Conservation (phyloP, 2,329 filamentous ascomycete species). For the Leptographium wingfieldii region DNA sequence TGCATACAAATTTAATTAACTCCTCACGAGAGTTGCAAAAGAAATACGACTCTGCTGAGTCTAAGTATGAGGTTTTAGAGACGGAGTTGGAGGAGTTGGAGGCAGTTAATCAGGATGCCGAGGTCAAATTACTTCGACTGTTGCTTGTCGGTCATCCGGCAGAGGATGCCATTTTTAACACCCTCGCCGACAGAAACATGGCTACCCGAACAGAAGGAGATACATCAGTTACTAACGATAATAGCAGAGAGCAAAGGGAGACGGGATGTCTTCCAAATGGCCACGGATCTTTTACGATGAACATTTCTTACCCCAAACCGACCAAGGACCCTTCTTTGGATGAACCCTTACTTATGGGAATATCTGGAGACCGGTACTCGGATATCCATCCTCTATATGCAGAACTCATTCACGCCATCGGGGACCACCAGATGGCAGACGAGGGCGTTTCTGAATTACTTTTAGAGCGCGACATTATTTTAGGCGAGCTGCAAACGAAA, state of each 20-base stretch:
- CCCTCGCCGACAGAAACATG: background rate
- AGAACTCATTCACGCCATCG: conserved; percentile 28
- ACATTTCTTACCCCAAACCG: background rate
- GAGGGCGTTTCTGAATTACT: conserved; percentile 34
- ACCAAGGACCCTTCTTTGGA: background rate
- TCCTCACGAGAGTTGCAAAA: background rate
- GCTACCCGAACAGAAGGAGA: background rate
- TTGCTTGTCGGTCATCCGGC: background rate
- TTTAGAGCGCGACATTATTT: conserved; percentile 24
- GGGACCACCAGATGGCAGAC: conserved; percentile 31
- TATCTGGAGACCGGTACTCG: conserved; percentile 13
- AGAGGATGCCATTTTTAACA: background rate
- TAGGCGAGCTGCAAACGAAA: conserved; percentile 21
- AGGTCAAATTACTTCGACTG: background rate
- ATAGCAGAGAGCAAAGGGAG: background rate
- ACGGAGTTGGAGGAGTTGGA: conserved; percentile 6
- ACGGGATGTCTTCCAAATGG: background rate
- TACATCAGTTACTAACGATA: background rate
- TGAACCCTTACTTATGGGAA: conserved; percentile 15
- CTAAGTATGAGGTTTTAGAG: conserved; percentile 23
- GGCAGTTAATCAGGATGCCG: background rate
- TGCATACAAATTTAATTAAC: conserved; percentile 1
- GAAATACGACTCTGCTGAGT: conserved; percentile 14
- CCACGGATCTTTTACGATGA: no score
- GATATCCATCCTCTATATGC: conserved; percentile 35